phyloP scores from a whole-genome alignment of 441 rosid genomes.

The Croton setiger region DNA sequence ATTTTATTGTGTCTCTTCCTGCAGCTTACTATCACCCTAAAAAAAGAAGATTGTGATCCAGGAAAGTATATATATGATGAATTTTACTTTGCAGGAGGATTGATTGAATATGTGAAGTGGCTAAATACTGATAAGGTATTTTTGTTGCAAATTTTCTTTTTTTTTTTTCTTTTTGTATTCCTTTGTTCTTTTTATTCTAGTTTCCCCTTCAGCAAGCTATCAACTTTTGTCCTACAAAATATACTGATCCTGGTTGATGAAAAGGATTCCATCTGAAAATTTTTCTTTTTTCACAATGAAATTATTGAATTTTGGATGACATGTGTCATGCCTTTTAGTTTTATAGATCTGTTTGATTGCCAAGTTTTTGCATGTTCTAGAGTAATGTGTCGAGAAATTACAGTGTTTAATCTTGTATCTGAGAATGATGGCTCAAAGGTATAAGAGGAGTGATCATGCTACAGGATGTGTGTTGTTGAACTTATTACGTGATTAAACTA shows the following conservation, averaged over 20 bases:
- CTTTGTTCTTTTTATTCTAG: not conserved
- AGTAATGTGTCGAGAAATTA: not conserved
- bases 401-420: not conserved
- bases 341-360: not conserved
- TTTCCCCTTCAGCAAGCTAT: not conserved
- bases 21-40: conserved; percentile 77
- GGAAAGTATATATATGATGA: conserved; percentile 59
- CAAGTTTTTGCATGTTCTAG: not conserved
- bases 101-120: conserved; percentile 91
- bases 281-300: not conserved
- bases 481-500: no score
- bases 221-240: not conserved
- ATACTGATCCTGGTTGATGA: not conserved
- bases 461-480: no score
- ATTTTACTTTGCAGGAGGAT: conserved; percentile 85
- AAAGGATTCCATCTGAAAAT: not conserved
- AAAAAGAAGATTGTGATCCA: conserved; percentile 55
- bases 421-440: not conserved
- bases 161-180: not conserved
- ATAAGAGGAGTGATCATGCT: not conserved
- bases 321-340: not conserved
- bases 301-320: not conserved
- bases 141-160: not conserved
- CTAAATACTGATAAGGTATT: conserved; percentile 82
- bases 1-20: conserved; percentile 11